These are phyloP conservation scores for Phyllosticta citrichinensis DNA, from an alignment of 2,329 filamentous ascomycete species.

Conservation along the genomic window DNA sequence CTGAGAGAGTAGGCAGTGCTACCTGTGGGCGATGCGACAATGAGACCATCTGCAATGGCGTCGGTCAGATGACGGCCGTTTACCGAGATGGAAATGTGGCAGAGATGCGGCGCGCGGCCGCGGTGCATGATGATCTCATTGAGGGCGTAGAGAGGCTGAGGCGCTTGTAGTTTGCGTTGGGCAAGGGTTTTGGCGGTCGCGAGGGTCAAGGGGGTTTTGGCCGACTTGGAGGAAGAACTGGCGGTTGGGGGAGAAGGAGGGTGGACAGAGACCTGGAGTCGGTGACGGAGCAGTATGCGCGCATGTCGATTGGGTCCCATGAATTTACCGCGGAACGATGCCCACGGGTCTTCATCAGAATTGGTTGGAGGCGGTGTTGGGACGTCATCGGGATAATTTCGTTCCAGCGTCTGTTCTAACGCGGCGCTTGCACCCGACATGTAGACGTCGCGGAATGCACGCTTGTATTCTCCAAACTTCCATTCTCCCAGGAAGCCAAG, in stretches of 20 bases:
- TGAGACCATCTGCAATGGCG: constrained; percentile 88
- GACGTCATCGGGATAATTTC: not conserved
- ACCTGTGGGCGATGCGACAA: constrained; percentile 87
- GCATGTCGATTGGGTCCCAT: constrained; percentile 66
- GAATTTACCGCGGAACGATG: constrained; percentile 64
- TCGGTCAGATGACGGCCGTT: constrained; percentile 85
- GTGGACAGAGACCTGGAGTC: constrained; percentile 77
- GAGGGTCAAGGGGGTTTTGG: constrained; percentile 2
- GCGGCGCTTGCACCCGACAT: constrained; percentile 58
- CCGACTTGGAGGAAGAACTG: constrained; percentile 20
- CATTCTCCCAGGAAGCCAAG: constrained; percentile 92
- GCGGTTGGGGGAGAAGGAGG: constrained; percentile 46
- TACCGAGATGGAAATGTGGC: constrained; percentile 84
- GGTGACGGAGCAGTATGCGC: constrained; percentile 75
- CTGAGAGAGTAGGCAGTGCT: constrained; percentile 94
- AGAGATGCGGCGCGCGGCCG: constrained; percentile 79
- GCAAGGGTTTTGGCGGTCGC: constrained; percentile 13
- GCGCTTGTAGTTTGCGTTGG: constrained; percentile 39
- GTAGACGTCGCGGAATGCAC: constrained; percentile 85
- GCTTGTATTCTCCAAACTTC: constrained; percentile 89
- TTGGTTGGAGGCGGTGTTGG: constrained; percentile 12
- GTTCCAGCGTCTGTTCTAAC: constrained; percentile 12
- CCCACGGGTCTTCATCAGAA: constrained; percentile 49
- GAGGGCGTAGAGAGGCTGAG: constrained; percentile 56
- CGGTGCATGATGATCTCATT: constrained; percentile 94